Percentiles rank a stretch among this genome's conserved stretches.
These are phyloP conservation scores for Micromonas pusilla DNA, from an alignment of 139 green algal species.

Conservation along the genomic window DNA sequence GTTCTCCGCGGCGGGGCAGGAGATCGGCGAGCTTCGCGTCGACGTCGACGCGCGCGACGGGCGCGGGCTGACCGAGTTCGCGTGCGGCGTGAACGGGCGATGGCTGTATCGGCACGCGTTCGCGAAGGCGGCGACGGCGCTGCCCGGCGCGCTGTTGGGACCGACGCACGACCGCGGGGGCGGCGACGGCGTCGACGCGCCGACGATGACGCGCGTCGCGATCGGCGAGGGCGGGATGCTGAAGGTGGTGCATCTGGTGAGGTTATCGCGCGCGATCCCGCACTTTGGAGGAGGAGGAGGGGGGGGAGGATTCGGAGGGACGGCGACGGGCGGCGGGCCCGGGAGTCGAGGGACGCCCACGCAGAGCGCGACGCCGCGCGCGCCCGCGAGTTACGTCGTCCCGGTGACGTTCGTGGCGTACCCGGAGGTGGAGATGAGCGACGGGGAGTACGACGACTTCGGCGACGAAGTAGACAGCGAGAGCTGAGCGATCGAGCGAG, in stretches of 20 bases:
- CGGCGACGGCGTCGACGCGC: background rate
- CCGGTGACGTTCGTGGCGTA: conserved; percentile 17
- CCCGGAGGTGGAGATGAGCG: background rate
- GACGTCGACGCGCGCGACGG: background rate
- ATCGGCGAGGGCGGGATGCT: background rate
- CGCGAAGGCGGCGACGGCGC: background rate
- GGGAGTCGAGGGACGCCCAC: background rate
- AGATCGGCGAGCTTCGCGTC: conserved; percentile 2
- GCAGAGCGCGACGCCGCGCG: too few relatives aligned
- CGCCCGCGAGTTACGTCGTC: background rate
- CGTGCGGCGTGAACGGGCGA: background rate
- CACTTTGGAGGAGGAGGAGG: background rate
- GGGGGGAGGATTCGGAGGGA: too few relatives aligned
- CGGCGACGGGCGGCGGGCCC: background rate
- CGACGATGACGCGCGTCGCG: conserved; percentile 9
- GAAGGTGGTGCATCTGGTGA: conserved; percentile 17
- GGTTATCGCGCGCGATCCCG: too few relatives aligned
- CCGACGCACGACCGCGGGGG: background rate
- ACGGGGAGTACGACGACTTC: background rate
- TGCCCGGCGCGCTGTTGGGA: background rate
- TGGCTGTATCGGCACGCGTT: conserved; percentile 14
- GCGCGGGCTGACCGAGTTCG: background rate
- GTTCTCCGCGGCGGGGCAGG: background rate
- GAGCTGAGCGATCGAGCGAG: too few relatives aligned
- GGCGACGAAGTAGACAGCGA: too few relatives aligned